phyloP scores from a whole-genome alignment of 495 filamentous ascomycete species.

The Tricharina praecox region DNA sequence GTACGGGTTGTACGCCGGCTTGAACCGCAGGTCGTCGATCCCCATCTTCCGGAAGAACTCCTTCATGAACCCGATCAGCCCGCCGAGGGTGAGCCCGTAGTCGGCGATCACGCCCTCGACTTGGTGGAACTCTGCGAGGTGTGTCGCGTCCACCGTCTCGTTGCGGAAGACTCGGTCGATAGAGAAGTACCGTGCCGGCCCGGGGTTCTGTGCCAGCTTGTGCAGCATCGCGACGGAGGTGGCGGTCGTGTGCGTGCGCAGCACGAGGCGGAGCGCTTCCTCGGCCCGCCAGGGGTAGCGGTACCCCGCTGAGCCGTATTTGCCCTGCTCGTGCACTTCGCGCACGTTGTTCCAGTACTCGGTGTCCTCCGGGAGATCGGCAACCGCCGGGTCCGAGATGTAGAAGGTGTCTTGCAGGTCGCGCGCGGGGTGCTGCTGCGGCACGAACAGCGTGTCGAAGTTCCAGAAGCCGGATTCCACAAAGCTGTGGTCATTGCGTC shows the following conservation, averaged over 20 bases:
- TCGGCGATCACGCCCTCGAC: constrained; percentile 97
- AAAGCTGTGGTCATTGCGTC: constrained; percentile 43
- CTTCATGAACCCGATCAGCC: constrained; percentile 90
- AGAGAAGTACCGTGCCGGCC: constrained; percentile 82
- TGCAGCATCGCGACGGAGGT: constrained; percentile 75
- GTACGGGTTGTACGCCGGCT: constrained; percentile 95
- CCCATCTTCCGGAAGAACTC: constrained; percentile 95
- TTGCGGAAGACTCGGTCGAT: constrained; percentile 96
- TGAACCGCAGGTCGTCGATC: constrained; percentile 72
- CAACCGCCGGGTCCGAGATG: constrained; percentile 67
- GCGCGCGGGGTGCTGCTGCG: constrained; percentile 91
- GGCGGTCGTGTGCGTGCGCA: constrained; percentile 91
- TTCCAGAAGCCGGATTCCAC: constrained; percentile 98
- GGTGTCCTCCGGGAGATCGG: constrained; percentile 65
- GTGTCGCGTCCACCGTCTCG: constrained; percentile 89
- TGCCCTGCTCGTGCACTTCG: constrained; percentile 66
- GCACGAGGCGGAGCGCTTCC: constrained; percentile 76
- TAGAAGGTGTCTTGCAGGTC: constrained; percentile 97
- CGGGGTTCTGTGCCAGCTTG: constrained; percentile 63
- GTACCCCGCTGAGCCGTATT: constrained; percentile 88
- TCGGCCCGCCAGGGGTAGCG: constrained; percentile 80
- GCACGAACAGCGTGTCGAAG: constrained; percentile 92
- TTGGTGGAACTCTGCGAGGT: constrained; percentile 96
- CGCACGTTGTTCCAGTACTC: constrained; percentile 78
- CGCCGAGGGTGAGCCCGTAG: constrained; percentile 75